Base-by-base conservation (phyloP, 768 basidiomycete genomes). In the Pleurotus sapidus region DNA sequence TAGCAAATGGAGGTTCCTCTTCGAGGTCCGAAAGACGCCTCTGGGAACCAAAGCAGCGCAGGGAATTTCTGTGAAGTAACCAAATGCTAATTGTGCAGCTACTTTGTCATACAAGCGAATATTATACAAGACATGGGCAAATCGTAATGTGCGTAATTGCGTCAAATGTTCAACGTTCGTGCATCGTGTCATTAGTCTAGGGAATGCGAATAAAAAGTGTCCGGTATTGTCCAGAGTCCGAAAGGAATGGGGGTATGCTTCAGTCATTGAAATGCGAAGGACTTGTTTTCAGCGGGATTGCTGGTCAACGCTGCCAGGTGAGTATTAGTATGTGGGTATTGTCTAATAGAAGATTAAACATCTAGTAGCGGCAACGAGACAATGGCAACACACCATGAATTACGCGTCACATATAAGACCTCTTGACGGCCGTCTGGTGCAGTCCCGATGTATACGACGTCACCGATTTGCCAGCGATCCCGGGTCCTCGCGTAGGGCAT, bases 391-490 rank as follows among this genome's bases (percentile, higher is more conserved):
- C 24, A 54, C 39, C n/a, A 30, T 54, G n/a, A 54, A 54, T 54
- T 39, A 54, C 42, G 51, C 15, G 51, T 54, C 18, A 54, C 51
- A 23, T 54, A 53, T 9, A 63, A 37, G 3, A 55, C 54, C 23
- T 63, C 57, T 46, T 59, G 56, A n/a, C 38, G 48, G 34, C 62
- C 64, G 18, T 55, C 55, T 23, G 56, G 46, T 20, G 43, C 46
- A 14, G 57, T 61, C 47, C 60, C 60, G 6, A 63, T 27, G 46
- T 59, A 65, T 3, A 63, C 57, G 34, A 65, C 57, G 27, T 43
- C 56, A 43, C 56, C 62, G 11, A 25, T 2, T 11, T 43, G 40
- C 55, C 49, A 60, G 7, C 45, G 15, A 49, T 49, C 47, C 8
- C 56, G 40, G 39, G 51, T 54, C 51, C 39, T 54, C 23, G 51